Evolutionary conservation across 768 basidiomycete species (phyloP).

Genomic region (Macrolepiota dolichaula): DNA sequence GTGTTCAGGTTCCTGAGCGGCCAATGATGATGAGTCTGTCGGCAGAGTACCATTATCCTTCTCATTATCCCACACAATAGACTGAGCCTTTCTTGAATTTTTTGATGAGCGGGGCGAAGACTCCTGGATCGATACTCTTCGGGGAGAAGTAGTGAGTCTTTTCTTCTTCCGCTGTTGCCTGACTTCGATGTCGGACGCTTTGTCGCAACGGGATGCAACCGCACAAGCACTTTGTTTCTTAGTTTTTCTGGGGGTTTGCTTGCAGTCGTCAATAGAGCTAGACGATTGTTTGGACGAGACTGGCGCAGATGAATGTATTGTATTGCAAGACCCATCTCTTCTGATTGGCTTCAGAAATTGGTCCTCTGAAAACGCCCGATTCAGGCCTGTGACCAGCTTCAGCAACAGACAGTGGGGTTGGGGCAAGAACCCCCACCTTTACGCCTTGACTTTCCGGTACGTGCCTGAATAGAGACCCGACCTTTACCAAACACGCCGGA

Average conservation of each 20-base stretch:
- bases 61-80: constrained; percentile 32
- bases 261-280: neutral
- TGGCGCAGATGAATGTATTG: constrained; percentile 11
- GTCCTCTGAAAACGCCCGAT: constrained; percentile 41
- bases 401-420: neutral
- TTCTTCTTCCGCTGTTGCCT: neutral
- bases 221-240: neutral
- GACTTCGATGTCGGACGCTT: neutral
- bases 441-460: constrained; percentile 22
- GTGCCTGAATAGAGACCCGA: constrained; percentile 49
- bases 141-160: neutral
- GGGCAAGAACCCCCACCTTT: constrained; percentile 19
- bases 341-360: constrained; percentile 37
- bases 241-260: neutral
- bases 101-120: neutral
- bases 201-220: neutral
- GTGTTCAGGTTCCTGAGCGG: constrained; percentile 2
- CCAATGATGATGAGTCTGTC: constrained; percentile 4
- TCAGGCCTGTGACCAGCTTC: neutral
- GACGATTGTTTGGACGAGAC: neutral
- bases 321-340: neutral
- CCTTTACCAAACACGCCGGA: constrained; percentile 65
- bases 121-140: neutral
- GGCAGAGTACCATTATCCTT: constrained; percentile 12
- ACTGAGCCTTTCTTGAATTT: constrained; percentile 4